phyloP scores from a whole-genome alignment of 2,329 filamentous ascomycete species.

The Penicillium sp. region DNA sequence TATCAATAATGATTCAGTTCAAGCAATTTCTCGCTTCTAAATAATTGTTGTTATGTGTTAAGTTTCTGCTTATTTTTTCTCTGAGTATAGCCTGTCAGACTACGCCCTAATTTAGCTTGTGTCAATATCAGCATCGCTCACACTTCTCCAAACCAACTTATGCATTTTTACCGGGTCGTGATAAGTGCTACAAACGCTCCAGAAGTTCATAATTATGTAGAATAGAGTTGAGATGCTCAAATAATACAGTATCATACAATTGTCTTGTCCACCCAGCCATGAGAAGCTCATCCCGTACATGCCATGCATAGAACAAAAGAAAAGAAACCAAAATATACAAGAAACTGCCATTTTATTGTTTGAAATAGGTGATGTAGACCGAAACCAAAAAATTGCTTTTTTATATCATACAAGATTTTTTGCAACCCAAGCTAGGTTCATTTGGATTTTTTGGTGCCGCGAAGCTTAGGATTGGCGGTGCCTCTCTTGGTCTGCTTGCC shows the following conservation, averaged over 20 bases:
- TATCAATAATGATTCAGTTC: no score
- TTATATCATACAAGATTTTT: conserved; percentile 14
- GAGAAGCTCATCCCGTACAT: conserved; percentile 16
- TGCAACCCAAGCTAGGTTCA: conserved; percentile 5
- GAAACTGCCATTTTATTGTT: not conserved
- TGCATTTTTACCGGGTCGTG: not conserved
- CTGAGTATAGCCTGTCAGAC: no score
- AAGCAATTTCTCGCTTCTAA: no score
- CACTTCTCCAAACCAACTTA: not conserved
- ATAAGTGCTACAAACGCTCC: not conserved
- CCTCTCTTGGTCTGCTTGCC: conserved; percentile 45
- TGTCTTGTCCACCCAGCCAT: conserved; percentile 13
- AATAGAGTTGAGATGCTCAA: conserved; percentile 35
- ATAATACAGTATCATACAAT: conserved; percentile 18
- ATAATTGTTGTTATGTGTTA: no score
- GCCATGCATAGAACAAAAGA: conserved; percentile 13
- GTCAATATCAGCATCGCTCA: not conserved
- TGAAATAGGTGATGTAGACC: not conserved
- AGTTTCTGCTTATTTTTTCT: no score
- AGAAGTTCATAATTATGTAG: conserved; percentile 16
- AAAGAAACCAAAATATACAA: conserved; percentile 6
- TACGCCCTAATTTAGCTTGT: no score
- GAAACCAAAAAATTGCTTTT: conserved; percentile 8
- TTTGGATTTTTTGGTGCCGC: conserved; percentile 38
- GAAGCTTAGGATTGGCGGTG: conserved; percentile 42